Percentiles rank a stretch among this genome's conserved stretches.
phyloP scores from a whole-genome alignment of 768 basidiomycete genomes.

The Royoungia palumana region DNA sequence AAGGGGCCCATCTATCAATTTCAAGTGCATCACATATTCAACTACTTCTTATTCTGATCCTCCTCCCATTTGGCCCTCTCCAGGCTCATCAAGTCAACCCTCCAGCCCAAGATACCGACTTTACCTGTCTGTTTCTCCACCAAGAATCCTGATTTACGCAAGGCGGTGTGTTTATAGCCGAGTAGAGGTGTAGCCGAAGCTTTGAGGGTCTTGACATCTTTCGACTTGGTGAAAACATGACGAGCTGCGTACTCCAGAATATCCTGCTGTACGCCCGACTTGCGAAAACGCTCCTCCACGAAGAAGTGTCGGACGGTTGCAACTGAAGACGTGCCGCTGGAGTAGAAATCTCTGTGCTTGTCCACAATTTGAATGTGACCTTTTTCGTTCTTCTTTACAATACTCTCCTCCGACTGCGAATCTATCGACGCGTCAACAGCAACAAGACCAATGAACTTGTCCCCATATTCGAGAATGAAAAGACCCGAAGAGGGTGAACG shows the following conservation, averaged over 20 bases:
- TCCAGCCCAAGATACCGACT: slow-evolving; percentile 61
- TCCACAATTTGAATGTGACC: slow-evolving; percentile 8
- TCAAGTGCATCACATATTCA: slow-evolving; percentile 6
- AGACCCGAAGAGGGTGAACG: slow-evolving; percentile 62
- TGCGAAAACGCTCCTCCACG: slow-evolving; percentile 62
- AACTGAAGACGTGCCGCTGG: slow-evolving; percentile 41
- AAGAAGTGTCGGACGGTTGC: slow-evolving; percentile 74
- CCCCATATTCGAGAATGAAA: slow-evolving; percentile 62
- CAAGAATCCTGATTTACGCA: slow-evolving; percentile 49
- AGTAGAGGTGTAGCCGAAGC: slow-evolving; percentile 48
- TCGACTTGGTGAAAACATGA: slow-evolving; percentile 50
- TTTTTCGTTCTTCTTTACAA: slow-evolving; percentile 21
- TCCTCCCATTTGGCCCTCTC: slow-evolving; percentile 47
- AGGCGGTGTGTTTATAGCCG: slow-evolving; percentile 44
- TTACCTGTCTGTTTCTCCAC: slow-evolving; percentile 41
- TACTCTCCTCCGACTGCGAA: slow-evolving; percentile 30
- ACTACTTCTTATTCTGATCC: slow-evolving; percentile 12
- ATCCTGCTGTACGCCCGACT: slow-evolving; percentile 58
- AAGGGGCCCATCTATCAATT: no score
- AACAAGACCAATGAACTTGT: slow-evolving; percentile 61
- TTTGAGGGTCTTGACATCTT: slow-evolving; percentile 44
- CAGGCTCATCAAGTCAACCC: slow-evolving; percentile 41
- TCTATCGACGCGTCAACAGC: slow-evolving; percentile 62
- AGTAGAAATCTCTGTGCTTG: slow-evolving; percentile 14
- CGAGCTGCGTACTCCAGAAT: slow-evolving; percentile 56